Percentiles rank a stretch among this genome's conserved stretches.
Evolutionary conservation across 306 rosid species (phyloP).

Genomic region (Medicago arabica): DNA sequence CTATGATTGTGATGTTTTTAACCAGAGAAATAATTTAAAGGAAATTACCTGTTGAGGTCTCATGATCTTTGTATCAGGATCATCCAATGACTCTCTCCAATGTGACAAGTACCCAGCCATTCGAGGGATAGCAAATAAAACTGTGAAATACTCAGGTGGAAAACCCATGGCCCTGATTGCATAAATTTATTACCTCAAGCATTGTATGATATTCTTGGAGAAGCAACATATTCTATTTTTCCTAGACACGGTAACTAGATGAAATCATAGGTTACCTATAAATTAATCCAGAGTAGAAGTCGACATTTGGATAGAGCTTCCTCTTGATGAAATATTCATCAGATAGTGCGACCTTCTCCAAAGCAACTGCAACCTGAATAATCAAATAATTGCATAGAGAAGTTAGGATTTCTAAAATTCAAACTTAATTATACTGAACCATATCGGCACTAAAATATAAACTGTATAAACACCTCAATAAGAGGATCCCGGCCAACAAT

Average conservation of each 20-base stretch:
- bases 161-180: slow-evolving; percentile 91
- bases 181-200: slow-evolving; percentile 34
- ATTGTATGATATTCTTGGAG: slow-evolving; percentile 11
- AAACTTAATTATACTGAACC: slow-evolving; percentile 26
- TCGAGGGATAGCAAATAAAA: slow-evolving; percentile 88
- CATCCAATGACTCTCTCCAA: slow-evolving; percentile 94
- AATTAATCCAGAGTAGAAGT: slow-evolving; percentile 90
- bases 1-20: slow-evolving; percentile 6
- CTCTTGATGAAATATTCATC: slow-evolving; percentile 88
- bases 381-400: slow-evolving; percentile 43
- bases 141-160: slow-evolving; percentile 89
- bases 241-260: neutral
- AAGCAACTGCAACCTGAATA: slow-evolving; percentile 80
- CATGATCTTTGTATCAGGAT: slow-evolving; percentile 91
- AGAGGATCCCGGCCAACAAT: slow-evolving; percentile 94
- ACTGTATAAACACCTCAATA: slow-evolving; percentile 69
- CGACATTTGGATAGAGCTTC: slow-evolving; percentile 91
- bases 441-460: neutral
- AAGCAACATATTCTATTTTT: neutral
- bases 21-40: slow-evolving; percentile 13
- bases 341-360: slow-evolving; percentile 87
- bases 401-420: slow-evolving; percentile 19
- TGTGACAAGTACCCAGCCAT: slow-evolving; percentile 97
- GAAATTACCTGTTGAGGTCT: slow-evolving; percentile 87
- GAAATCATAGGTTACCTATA: slow-evolving; percentile 60